phyloP scores from a whole-genome alignment of 345 rosid species.

The Carallia pectinifolia region DNA sequence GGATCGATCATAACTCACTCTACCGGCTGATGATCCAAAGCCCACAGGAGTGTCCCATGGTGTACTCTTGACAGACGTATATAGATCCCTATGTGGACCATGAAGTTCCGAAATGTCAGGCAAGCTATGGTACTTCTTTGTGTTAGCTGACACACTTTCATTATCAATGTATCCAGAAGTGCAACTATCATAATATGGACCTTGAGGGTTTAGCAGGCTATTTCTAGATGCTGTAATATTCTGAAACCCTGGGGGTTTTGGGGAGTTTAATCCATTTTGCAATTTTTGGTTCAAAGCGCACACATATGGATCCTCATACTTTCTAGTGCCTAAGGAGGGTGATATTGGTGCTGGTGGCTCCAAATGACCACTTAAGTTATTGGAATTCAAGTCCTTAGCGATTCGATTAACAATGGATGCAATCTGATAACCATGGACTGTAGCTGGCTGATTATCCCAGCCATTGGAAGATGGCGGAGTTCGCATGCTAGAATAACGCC shows the following conservation, averaged over 20 bases:
- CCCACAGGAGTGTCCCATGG: slow-evolving; percentile 57
- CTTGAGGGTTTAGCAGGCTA: slow-evolving; percentile 47
- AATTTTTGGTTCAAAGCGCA: slow-evolving; percentile 55
- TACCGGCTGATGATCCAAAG: slow-evolving; percentile 49
- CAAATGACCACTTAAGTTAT: slow-evolving; percentile 51
- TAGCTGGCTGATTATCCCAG: slow-evolving; percentile 72
- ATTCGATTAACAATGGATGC: slow-evolving; percentile 52
- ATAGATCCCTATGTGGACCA: slow-evolving; percentile 49
- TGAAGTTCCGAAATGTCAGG: slow-evolving; percentile 82
- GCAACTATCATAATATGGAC: slow-evolving; percentile 44
- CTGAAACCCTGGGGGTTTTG: slow-evolving; percentile 61
- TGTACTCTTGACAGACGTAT: slow-evolving; percentile 42
- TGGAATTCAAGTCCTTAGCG: slow-evolving; percentile 52
- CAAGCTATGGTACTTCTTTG: slow-evolving; percentile 86
- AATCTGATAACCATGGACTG: slow-evolving; percentile 74
- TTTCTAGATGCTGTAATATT: slow-evolving; percentile 64
- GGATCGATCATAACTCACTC: slow-evolving; percentile 46
- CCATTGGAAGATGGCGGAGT: slow-evolving; percentile 54
- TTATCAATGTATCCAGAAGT: slow-evolving; percentile 44
- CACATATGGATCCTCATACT: slow-evolving; percentile 52
- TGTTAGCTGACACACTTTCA: slow-evolving; percentile 39
- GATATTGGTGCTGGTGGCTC: slow-evolving; percentile 49
- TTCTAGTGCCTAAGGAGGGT: slow-evolving; percentile 43
- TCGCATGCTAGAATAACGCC: slow-evolving; percentile 64
- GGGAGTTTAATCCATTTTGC: slow-evolving; percentile 56